Evolutionary conservation across 2,329 filamentous ascomycete species (phyloP).

Genomic region (Penicillium sp.): DNA sequence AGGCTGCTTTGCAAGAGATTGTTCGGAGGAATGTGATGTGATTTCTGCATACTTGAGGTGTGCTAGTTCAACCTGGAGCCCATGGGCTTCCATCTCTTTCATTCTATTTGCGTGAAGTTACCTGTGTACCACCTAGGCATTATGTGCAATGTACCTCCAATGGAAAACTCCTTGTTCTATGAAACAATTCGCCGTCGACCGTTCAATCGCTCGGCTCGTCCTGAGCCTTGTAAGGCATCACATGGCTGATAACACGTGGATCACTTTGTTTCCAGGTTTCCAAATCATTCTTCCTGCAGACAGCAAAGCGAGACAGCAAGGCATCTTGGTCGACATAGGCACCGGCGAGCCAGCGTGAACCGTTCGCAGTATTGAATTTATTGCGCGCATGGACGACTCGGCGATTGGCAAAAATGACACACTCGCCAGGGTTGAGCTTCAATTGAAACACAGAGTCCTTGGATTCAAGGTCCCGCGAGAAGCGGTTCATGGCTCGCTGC

Average conservation of each 20-base stretch:
- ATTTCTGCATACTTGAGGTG: neutral
- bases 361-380: conserved; percentile 65
- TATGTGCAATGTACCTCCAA: neutral
- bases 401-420: conserved; percentile 88
- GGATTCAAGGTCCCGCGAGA: conserved; percentile 60
- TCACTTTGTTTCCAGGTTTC: conserved; percentile 10
- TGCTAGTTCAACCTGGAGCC: neutral
- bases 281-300: conserved; percentile 31
- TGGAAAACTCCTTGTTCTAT: neutral
- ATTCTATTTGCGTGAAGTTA: neutral
- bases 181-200: neutral
- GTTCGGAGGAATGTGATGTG: neutral
- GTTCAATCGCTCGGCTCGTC: neutral
- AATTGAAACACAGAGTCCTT: conserved; percentile 62
- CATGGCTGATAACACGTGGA: neutral
- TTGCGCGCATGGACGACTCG: conserved; percentile 79
- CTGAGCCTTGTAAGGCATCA: neutral
- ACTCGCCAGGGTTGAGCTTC: conserved; percentile 76
- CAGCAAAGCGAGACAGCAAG: conserved; percentile 50
- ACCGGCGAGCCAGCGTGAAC: conserved; percentile 78
- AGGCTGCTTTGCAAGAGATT: neutral
- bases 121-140: neutral
- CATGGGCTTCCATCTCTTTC: neutral
- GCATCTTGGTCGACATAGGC: conserved; percentile 74
- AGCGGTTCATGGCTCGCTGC: conserved; percentile 51